phyloP scores from a whole-genome alignment of 2,329 filamentous ascomycete genomes.

The Elsinoe australis region DNA sequence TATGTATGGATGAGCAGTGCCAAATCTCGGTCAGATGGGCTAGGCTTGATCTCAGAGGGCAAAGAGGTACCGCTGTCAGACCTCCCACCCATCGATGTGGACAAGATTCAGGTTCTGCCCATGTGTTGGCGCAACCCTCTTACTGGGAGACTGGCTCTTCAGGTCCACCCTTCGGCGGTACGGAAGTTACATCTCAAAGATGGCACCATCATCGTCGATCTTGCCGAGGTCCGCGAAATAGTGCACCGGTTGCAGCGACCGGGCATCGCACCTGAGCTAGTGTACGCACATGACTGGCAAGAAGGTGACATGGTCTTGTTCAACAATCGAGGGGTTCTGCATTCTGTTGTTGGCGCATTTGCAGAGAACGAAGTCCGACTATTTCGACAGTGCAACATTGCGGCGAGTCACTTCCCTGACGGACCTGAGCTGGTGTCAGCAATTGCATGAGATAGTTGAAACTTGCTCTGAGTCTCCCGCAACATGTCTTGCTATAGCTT shows the following conservation, averaged over 20 bases:
- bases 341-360: conserved; percentile 70
- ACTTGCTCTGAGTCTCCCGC: too few species aligned
- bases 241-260: conserved; percentile 66
- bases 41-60: conserved; percentile 62
- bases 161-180: conserved; percentile 66
- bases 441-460: not conserved
- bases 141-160: conserved; percentile 60
- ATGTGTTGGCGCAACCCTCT: conserved; percentile 72
- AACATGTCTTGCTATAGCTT: too few species aligned
- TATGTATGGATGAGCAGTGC: conserved; percentile 75
- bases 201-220: conserved; percentile 61
- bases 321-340: conserved; percentile 67
- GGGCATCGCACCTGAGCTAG: conserved; percentile 58
- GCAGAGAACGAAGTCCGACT: conserved; percentile 63
- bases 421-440: conserved; percentile 36
- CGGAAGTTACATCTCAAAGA: conserved; percentile 60
- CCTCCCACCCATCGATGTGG: conserved; percentile 57
- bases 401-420: conserved; percentile 52
- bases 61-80: conserved; percentile 53
- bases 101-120: conserved; percentile 63
- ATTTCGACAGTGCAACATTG: conserved; percentile 73
- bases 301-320: conserved; percentile 71
- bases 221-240: conserved; percentile 58
- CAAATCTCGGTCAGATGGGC: conserved; percentile 57
- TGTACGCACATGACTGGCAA: conserved; percentile 71